Evolutionary conservation across 305 asterid species (phyloP).

Genomic region (Ilex paraguariensis): DNA sequence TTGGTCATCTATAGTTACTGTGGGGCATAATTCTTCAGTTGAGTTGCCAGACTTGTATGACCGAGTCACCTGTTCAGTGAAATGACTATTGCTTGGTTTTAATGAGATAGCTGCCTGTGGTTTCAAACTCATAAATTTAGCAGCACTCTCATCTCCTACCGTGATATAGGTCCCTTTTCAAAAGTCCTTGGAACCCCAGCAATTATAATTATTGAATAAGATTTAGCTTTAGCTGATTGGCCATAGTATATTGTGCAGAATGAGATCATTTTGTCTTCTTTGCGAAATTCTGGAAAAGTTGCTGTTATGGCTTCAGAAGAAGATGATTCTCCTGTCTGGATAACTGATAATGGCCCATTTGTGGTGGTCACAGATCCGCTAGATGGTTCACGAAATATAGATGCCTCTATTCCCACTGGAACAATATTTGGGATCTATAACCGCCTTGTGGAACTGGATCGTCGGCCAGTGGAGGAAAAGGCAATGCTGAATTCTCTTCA

Average conservation of each 20-base stretch:
- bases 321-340: constrained; percentile 88
- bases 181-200: too few species aligned
- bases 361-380: constrained; percentile 85
- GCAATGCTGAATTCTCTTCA: constrained; percentile 78
- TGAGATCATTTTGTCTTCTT: constrained; percentile 67
- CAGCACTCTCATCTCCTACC: too few species aligned
- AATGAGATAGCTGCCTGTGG: too few species aligned
- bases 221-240: neutral
- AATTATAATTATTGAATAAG: too few species aligned
- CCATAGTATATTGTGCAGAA: constrained; percentile 41
- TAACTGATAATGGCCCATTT: constrained; percentile 73
- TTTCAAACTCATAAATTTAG: too few species aligned
- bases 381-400: constrained; percentile 89
- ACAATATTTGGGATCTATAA: constrained; percentile 78
- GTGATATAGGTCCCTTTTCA: too few species aligned
- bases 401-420: constrained; percentile 96
- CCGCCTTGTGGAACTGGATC: constrained; percentile 69
- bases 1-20: too few species aligned
- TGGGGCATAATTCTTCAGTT: too few species aligned
- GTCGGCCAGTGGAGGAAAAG: constrained; percentile 63
- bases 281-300: constrained; percentile 76
- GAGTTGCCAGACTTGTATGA: too few species aligned
- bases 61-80: too few species aligned
- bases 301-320: constrained; percentile 96
- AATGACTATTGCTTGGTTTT: too few species aligned